Conservation (phyloP, 768 basidiomycete genomes). For the Hericium rajendrae region DNA sequence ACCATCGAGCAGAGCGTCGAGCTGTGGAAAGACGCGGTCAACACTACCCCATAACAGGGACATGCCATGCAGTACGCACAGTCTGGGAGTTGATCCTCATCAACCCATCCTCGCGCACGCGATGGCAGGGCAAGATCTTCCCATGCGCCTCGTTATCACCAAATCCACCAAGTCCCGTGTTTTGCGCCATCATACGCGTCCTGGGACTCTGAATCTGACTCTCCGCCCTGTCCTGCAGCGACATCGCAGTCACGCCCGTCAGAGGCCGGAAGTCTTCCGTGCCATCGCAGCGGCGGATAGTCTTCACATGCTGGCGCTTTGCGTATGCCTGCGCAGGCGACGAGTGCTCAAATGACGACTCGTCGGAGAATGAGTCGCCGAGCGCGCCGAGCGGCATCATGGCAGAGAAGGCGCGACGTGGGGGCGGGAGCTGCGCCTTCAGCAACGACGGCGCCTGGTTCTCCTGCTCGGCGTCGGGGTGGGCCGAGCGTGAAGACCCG, state of each 20-base stretch:
- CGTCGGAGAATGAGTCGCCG: constrained; percentile 33
- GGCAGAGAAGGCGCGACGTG: constrained; percentile 70
- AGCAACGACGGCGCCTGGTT: constrained; percentile 3
- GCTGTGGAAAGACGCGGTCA: constrained; percentile 30
- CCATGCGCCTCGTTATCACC: constrained; percentile 90
- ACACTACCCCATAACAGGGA: constrained; percentile 1
- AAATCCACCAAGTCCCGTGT: constrained; percentile 62
- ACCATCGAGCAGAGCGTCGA: constrained; percentile 73
- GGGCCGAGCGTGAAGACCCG: background rate
- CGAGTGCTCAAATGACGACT: constrained; percentile 45
- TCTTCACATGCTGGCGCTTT: constrained; percentile 66
- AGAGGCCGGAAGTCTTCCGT: constrained; percentile 72
- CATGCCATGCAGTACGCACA: constrained; percentile 35
- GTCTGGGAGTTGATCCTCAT: constrained; percentile 82
- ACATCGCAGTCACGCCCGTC: constrained; percentile 46
- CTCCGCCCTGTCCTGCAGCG: constrained; percentile 9
- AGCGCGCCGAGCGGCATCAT: constrained; percentile 35
- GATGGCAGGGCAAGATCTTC: constrained; percentile 89
- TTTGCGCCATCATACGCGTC: constrained; percentile 16
- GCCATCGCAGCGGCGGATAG: constrained; percentile 70
- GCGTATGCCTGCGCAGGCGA: constrained; percentile 78
- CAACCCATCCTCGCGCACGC: constrained; percentile 89
- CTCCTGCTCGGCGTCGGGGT: constrained; percentile 5
- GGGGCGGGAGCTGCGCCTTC: constrained; percentile 29
- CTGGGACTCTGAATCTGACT: constrained; percentile 15